phyloP scores from a whole-genome alignment of 164 flowering plant species.

The Nymphaea colorata region DNA sequence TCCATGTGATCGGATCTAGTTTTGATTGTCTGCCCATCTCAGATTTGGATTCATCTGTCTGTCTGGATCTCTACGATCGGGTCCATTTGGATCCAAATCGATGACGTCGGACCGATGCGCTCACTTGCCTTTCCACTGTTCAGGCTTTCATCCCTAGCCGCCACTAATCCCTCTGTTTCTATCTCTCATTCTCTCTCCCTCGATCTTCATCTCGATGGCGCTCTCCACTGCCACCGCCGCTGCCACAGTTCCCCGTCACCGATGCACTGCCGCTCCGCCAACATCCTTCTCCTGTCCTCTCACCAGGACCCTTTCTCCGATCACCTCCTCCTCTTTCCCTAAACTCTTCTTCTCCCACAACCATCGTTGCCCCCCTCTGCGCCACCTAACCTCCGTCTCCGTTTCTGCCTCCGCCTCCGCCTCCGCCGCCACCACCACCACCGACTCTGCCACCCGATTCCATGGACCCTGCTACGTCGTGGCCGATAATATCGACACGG shows the following conservation, averaged over 20 bases:
- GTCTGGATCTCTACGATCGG: too few species aligned
- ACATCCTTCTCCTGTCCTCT: not conserved
- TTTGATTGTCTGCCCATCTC: too few species aligned
- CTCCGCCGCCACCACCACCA: constrained; percentile 3
- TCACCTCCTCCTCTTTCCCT: not conserved
- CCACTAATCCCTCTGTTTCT: too few species aligned
- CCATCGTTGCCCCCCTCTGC: not conserved
- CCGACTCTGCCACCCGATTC: constrained; percentile 28
- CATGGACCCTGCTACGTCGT: constrained; percentile 91
- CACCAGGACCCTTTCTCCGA: not conserved
- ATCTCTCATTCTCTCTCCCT: not conserved
- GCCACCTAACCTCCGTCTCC: not conserved
- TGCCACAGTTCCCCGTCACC: not conserved
- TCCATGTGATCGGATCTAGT: too few species aligned
- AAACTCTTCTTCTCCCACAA: not conserved
- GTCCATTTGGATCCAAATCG: too few species aligned
- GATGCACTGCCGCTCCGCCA: not conserved
- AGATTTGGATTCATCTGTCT: too few species aligned
- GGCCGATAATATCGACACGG: constrained; percentile 94
- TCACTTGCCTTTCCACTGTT: too few species aligned
- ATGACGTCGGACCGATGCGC: too few species aligned
- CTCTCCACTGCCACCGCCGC: not conserved
- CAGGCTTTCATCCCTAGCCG: too few species aligned
- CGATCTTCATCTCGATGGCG: not conserved
- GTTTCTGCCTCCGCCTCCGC: constrained; percentile 13